These are phyloP conservation scores for California macrophylla DNA, from an alignment of 441 rosid genomes.

Conservation along the genomic window DNA sequence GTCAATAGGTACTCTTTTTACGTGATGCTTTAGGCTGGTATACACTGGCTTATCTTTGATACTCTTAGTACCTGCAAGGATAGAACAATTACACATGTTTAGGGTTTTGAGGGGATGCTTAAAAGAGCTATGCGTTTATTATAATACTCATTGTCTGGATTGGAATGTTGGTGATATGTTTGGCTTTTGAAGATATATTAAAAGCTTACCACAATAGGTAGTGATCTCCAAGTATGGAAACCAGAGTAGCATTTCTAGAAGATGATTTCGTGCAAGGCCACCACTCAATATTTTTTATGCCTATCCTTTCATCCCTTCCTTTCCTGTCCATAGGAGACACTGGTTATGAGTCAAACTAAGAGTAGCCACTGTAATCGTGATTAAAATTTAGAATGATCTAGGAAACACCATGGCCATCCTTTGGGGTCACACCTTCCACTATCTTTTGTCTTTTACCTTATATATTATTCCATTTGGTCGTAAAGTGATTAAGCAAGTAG, in stretches of 20 bases:
- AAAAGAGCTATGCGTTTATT: not conserved
- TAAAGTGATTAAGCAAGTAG: not conserved
- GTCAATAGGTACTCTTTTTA: not conserved
- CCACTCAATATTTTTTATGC: conserved; percentile 1
- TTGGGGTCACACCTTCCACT: conserved; percentile 23
- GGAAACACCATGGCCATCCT: conserved; percentile 11
- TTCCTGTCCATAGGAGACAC: conserved; percentile 6
- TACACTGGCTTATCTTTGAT: not conserved
- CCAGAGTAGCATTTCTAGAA: not conserved
- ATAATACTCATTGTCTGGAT: not conserved
- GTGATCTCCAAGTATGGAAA: conserved; percentile 19
- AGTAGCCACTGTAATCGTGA: conserved; percentile 8
- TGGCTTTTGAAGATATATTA: conserved; percentile 12
- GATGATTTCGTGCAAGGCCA: conserved; percentile 10
- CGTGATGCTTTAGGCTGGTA: not conserved
- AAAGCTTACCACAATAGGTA: conserved; percentile 1
- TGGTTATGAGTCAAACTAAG: conserved; percentile 22
- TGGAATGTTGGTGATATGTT: not conserved
- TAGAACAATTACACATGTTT: not conserved
- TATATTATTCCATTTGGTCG: not conserved
- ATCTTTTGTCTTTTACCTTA: conserved; percentile 1
- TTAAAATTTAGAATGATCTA: conserved; percentile 19
- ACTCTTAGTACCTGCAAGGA: not conserved
- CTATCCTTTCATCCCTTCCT: conserved; percentile 8
- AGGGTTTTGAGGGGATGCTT: not conserved